Percentiles rank a stretch among this genome's conserved stretches.
Evolutionary conservation across 208 protist species (phyloP).

Genomic region (Acanthamoeba lenticulata): DNA sequence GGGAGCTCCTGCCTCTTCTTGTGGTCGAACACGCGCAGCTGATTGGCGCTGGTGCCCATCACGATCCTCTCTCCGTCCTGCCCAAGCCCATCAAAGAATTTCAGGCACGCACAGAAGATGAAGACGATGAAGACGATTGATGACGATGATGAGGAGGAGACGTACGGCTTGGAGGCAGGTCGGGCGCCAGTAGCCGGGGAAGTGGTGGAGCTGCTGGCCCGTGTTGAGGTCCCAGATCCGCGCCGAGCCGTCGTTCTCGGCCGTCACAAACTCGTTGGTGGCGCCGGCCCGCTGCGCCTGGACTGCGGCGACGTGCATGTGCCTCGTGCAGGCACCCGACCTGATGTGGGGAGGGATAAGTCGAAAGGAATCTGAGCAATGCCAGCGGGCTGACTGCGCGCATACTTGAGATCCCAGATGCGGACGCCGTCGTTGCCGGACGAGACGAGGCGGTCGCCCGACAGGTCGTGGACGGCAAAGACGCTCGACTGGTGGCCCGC

Average conservation of each 20-base stretch:
- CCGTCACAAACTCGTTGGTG: slow-evolving; percentile 33
- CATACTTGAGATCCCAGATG: slow-evolving; percentile 56
- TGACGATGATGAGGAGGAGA: too few relatives aligned
- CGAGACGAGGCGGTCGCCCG: slow-evolving; percentile 39
- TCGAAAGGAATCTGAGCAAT: neutral
- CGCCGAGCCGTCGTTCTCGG: neutral
- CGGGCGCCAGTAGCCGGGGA: neutral
- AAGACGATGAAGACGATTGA: too few relatives aligned
- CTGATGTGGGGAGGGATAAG: neutral
- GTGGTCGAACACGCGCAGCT: slow-evolving; percentile 51
- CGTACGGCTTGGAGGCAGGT: slow-evolving; percentile 43
- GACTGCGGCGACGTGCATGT: neutral
- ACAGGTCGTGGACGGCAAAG: neutral
- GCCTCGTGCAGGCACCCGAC: neutral
- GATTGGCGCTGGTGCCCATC: neutral
- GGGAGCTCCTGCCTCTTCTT: neutral
- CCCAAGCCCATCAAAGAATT: neutral
- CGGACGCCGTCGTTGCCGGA: neutral
- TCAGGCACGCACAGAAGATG: neutral
- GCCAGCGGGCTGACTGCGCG: neutral
- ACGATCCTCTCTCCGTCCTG: slow-evolving; percentile 16
- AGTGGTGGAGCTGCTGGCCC: neutral
- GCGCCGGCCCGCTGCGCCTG: neutral
- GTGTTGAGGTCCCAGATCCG: slow-evolving; percentile 21
- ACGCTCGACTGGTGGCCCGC: neutral